Evolutionary conservation across 2,329 filamentous ascomycete species (phyloP).

Genomic region (Penicillium sp.): DNA sequence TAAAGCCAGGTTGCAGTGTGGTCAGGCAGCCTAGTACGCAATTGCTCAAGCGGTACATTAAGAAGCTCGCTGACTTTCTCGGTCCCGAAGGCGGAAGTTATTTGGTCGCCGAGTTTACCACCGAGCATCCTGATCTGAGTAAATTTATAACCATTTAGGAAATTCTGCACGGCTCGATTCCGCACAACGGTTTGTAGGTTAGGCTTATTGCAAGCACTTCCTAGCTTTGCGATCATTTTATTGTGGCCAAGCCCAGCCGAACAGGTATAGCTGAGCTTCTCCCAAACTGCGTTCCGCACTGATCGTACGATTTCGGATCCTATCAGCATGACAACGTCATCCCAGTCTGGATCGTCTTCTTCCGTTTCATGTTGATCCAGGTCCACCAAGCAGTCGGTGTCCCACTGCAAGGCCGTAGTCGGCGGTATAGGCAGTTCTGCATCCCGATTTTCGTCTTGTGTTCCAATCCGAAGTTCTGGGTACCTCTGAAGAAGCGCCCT

Average conservation of each 20-base stretch:
- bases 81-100: conserved; percentile 76
- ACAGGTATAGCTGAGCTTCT: conserved; percentile 80
- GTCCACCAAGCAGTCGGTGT: conserved; percentile 73
- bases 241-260: conserved; percentile 86
- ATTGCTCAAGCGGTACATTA: conserved; percentile 66
- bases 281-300: conserved; percentile 66
- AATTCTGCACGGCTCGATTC: conserved; percentile 74
- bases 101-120: conserved; percentile 86
- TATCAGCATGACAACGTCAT: conserved; percentile 82
- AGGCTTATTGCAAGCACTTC: conserved; percentile 87
- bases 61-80: conserved; percentile 76
- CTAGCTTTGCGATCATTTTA: conserved; percentile 94
- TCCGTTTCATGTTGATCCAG: conserved; percentile 71
- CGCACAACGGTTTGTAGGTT: conserved; percentile 93
- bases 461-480: conserved; percentile 62
- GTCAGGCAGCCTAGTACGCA: conserved; percentile 75
- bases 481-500: conserved; percentile 71
- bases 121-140: conserved; percentile 95
- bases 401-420: conserved; percentile 75
- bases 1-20: conserved; percentile 86
- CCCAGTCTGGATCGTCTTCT: conserved; percentile 86
- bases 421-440: conserved; percentile 73
- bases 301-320: conserved; percentile 84
- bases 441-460: conserved; percentile 48
- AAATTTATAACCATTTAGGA: conserved; percentile 82